A percentile compares a stretch with the other conserved stretches of the same genome.
These are phyloP conservation scores for Epithemia pelagica DNA, from an alignment of 108 stramenopile genomes.

Conservation along the genomic window DNA sequence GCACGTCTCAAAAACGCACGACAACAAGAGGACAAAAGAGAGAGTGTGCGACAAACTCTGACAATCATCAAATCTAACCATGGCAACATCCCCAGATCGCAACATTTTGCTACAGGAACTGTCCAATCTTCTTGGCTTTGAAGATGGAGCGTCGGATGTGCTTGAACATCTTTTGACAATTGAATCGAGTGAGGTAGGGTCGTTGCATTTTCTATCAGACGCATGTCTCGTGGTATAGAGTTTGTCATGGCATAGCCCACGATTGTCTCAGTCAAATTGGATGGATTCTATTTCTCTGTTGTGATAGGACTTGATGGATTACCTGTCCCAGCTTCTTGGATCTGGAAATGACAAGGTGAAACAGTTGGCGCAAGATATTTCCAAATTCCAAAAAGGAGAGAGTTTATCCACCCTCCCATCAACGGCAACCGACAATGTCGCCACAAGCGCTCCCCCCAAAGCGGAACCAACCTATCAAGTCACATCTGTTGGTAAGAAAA, in stretches of 20 bases:
- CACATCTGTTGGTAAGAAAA: background rate
- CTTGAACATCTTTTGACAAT: conserved; percentile 51
- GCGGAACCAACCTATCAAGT: background rate
- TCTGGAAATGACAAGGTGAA: conserved; percentile 6
- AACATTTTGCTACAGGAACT: conserved; percentile 9
- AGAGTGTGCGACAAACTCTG: too few species aligned
- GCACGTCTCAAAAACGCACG: too few species aligned
- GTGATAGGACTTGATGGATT: conserved; percentile 34
- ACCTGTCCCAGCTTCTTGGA: conserved; percentile 40
- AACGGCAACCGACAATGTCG: background rate
- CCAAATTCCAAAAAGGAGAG: conserved; percentile 32
- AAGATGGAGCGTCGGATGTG: conserved; percentile 41
- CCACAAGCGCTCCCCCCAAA: background rate
- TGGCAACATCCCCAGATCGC: too few species aligned
- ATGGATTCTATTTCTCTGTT: background rate
- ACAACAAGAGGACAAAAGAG: too few species aligned
- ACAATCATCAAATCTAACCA: too few species aligned
- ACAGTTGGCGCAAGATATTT: conserved; percentile 33
- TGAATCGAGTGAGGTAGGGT: conserved; percentile 40
- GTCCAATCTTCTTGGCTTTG: conserved; percentile 39
- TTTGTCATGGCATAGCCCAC: background rate
- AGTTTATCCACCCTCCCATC: background rate
- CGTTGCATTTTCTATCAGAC: too few species aligned
- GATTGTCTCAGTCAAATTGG: too few species aligned
- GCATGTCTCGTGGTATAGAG: too few species aligned